Conservation (phyloP, 2,329 filamentous ascomycete species). For the Neurospora sp. region DNA sequence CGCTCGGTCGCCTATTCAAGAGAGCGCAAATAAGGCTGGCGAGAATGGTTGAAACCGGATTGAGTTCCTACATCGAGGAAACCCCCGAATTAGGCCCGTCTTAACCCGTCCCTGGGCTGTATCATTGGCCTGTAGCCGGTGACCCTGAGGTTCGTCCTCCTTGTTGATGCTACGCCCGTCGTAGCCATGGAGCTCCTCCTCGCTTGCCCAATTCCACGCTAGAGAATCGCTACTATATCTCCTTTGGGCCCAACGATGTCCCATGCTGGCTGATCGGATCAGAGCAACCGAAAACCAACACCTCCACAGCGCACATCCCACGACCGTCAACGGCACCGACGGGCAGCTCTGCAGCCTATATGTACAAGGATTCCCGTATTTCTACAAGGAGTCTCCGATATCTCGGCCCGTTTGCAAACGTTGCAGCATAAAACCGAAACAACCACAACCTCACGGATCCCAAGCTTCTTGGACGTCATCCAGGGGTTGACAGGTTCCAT, state of each 20-base stretch:
- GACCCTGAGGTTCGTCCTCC: neutral
- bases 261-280: slow-evolving; percentile 10
- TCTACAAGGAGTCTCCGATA: neutral
- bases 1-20: neutral
- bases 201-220: neutral
- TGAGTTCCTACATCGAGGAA: neutral
- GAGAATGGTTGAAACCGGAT: neutral
- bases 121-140: neutral
- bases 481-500: neutral
- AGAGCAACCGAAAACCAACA: slow-evolving; percentile 11
- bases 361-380: neutral
- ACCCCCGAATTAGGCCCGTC: neutral
- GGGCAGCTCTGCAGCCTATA: slow-evolving; percentile 3
- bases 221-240: slow-evolving; percentile 1
- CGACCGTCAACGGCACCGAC: slow-evolving; percentile 15
- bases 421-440: neutral
- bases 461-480: neutral
- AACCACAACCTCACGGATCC: neutral
- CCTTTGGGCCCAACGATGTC: slow-evolving; percentile 2
- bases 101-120: neutral
- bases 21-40: neutral
- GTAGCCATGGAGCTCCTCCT: neutral
- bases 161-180: neutral
- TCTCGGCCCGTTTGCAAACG: neutral
- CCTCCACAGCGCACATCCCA: slow-evolving; percentile 6